Evolutionary conservation across 2,329 filamentous ascomycete species (phyloP).

Genomic region (Colletotrichum sp.): DNA sequence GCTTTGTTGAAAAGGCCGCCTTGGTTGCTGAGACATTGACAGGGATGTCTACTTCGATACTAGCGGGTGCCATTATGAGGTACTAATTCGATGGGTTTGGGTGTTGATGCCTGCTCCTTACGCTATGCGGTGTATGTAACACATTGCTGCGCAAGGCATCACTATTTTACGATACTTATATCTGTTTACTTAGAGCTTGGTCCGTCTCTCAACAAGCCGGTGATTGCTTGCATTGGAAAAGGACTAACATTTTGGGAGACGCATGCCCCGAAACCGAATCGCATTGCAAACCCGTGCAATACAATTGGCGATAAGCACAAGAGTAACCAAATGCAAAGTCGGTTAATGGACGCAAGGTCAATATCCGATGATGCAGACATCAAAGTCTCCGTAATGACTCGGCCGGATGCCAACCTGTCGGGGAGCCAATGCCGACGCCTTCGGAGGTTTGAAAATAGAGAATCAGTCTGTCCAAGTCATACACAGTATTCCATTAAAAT

Average conservation of each 20-base stretch:
- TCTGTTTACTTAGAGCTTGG: rapidly evolving
- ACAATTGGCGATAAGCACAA: rapidly evolving
- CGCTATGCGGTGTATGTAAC: not conserved
- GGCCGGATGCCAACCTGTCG: not conserved
- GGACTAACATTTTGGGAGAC: not conserved
- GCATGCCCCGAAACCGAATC: not conserved
- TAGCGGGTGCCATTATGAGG: not conserved
- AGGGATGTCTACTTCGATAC: constrained; percentile 23
- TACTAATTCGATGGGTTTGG: not conserved
- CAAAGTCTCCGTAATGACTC: not conserved
- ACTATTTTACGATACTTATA: not conserved
- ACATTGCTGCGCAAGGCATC: rapidly evolving
- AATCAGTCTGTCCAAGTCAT: not conserved
- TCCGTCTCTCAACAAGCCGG: not conserved
- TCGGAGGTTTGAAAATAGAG: not conserved
- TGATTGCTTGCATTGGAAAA: not conserved
- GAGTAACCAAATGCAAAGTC: not conserved
- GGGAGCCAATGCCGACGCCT: not conserved
- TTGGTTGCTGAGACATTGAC: not conserved
- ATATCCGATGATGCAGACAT: not conserved
- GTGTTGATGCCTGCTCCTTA: not conserved
- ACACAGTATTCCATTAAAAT: rapidly evolving
- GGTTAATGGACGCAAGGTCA: not conserved
- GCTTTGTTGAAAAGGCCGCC: constrained; percentile 26
- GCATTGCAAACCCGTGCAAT: not conserved